Conservation (phyloP, 148 eudicot genomes). For the Rhododendron mucronatum region DNA sequence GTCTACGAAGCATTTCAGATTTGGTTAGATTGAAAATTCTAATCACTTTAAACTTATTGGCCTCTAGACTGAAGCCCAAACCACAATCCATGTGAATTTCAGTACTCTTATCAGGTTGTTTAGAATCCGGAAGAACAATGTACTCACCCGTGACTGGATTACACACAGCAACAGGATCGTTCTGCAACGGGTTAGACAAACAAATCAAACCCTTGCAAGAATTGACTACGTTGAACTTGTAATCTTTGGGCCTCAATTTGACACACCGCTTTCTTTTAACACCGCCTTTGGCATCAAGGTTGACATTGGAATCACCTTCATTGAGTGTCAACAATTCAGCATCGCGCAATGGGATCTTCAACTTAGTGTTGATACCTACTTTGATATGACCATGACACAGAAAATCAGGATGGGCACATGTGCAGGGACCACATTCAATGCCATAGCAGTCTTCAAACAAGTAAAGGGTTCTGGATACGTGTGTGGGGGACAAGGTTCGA, state of each 20-base stretch:
- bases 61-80: conserved; percentile 5
- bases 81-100: background rate
- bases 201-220: conserved; percentile 13
- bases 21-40: background rate
- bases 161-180: conserved; percentile 12
- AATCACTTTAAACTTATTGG: conserved; percentile 8
- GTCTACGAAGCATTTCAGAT: too few relatives aligned
- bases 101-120: too few relatives aligned
- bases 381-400: too few relatives aligned
- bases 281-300: background rate
- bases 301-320: too few relatives aligned
- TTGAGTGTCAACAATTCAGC: background rate
- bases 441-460: background rate
- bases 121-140: background rate
- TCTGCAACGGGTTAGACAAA: background rate
- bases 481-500: background rate
- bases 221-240: background rate
- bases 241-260: background rate
- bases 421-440: too few relatives aligned
- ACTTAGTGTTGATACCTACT: background rate
- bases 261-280: background rate
- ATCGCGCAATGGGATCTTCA: conserved; percentile 2
- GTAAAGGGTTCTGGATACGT: background rate
- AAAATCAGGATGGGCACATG: too few relatives aligned
- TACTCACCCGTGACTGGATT: conserved; percentile 10